phyloP scores from a whole-genome alignment of 495 filamentous ascomycete genomes.

The Hypomontagnella submonticulosa region DNA sequence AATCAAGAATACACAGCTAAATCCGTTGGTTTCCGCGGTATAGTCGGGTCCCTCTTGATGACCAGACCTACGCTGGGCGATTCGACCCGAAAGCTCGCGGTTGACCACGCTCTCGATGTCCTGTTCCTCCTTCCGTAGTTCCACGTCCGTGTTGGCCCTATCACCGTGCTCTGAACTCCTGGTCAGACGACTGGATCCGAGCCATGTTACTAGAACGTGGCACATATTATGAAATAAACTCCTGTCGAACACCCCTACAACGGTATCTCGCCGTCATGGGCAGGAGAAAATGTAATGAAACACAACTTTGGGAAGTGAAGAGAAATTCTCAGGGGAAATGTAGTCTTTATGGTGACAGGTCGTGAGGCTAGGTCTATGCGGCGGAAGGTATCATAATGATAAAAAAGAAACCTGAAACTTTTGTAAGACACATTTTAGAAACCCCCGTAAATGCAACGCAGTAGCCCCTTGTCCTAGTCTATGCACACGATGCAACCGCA shows the following conservation, averaged over 20 bases:
- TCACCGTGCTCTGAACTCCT: constrained; percentile 3
- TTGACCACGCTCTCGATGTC: constrained; percentile 12
- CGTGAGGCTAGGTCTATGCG: constrained; percentile 43
- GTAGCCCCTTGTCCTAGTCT: constrained; percentile 48
- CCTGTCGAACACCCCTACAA: constrained; percentile 23
- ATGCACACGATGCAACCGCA: constrained; percentile 49
- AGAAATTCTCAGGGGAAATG: constrained; percentile 35
- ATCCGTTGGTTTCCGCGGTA: constrained; percentile 29
- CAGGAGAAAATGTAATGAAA: constrained; percentile 40
- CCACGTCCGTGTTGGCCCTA: constrained; percentile 11
- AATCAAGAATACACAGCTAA: constrained; percentile 42
- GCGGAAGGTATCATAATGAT: constrained; percentile 56
- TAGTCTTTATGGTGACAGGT: constrained; percentile 44
- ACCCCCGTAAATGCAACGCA: constrained; percentile 61
- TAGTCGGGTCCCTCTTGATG: constrained; percentile 13
- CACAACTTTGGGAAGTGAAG: constrained; percentile 29
- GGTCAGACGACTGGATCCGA: constrained; percentile 5
- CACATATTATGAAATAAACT: constrained; percentile 27
- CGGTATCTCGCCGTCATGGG: constrained; percentile 14
- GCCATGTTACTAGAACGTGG: constrained; percentile 23
- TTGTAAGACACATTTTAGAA: constrained; percentile 58
- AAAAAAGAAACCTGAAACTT: constrained; percentile 51
- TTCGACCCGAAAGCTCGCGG: constrained; percentile 11
- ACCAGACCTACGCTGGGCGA: constrained; percentile 13
- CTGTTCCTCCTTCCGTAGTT: constrained; percentile 10